A percentile compares a stretch with the other conserved stretches of the same genome.
Conservation (phyloP, 257 asterid genomes). For the Solanum bukasovii region DNA sequence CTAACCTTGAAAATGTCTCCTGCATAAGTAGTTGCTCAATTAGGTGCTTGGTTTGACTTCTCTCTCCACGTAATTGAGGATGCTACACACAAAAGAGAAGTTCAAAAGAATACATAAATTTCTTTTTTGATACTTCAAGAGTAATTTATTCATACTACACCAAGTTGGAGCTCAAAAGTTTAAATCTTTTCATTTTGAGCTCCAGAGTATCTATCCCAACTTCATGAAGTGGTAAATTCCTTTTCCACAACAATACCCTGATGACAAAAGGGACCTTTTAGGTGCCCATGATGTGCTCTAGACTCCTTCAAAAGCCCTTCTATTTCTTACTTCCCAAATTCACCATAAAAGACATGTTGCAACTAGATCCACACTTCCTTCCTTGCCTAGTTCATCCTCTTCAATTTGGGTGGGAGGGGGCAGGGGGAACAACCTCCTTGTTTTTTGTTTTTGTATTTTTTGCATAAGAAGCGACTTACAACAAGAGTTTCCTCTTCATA, state of each 20-base stretch:
- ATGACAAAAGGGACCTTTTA: background rate
- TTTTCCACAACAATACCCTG: background rate
- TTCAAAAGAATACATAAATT: background rate
- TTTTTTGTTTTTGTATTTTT: background rate
- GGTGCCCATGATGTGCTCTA: background rate
- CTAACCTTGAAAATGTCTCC: conserved; percentile 77
- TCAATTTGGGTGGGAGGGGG: background rate
- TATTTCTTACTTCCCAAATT: background rate
- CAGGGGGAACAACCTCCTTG: background rate
- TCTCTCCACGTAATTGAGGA: conserved; percentile 19
- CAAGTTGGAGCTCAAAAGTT: background rate
- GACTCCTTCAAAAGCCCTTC: background rate
- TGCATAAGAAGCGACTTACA: background rate
- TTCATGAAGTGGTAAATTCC: background rate
- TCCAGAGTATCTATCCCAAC: background rate
- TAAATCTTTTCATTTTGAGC: background rate
- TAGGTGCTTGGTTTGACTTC: conserved; percentile 42
- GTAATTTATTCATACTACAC: background rate
- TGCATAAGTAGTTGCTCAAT: conserved; percentile 61
- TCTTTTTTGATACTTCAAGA: background rate
- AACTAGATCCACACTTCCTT: background rate
- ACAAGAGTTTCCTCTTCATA: background rate
- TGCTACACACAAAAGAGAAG: conserved; percentile 11
- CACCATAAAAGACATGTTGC: background rate
- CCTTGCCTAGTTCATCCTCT: background rate